Percentiles rank a stretch among this genome's conserved stretches.
phyloP scores from a whole-genome alignment of 2,329 filamentous ascomycete species.

The Pseudocercospora crystallina region DNA sequence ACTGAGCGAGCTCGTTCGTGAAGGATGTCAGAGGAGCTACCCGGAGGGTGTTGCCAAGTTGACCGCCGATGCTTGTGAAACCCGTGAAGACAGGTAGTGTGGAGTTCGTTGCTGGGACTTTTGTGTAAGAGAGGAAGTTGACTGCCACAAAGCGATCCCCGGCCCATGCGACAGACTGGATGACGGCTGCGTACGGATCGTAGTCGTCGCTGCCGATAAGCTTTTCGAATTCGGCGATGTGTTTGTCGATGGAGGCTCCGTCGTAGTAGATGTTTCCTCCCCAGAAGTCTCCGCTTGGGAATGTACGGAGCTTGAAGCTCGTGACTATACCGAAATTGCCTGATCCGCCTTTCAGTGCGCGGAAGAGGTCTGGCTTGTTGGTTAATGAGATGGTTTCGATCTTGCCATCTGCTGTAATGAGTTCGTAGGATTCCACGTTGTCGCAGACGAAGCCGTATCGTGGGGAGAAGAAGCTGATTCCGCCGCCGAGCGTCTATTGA shows the following conservation, averaged over 20 bases:
- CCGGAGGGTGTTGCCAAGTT: neutral
- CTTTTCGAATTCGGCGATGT: neutral
- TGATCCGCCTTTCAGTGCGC: conserved; percentile 23
- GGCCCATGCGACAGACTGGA: neutral
- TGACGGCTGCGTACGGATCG: conserved; percentile 36
- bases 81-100: too few species aligned
- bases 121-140: neutral
- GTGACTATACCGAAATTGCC: conserved; percentile 33
- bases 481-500: conserved; percentile 28
- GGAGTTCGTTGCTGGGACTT: too few species aligned
- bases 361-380: conserved; percentile 24
- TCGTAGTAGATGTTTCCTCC: conserved; percentile 1
- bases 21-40: conserved; percentile 5
- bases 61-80: too few species aligned
- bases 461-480: conserved; percentile 30
- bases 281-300: conserved; percentile 13
- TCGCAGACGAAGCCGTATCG: conserved; percentile 31
- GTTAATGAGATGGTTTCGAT: conserved; percentile 24
- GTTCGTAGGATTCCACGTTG: conserved; percentile 27
- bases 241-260: neutral
- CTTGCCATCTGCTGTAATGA: conserved; percentile 24
- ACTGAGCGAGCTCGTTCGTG: neutral
- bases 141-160: neutral
- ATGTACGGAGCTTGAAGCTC: conserved; percentile 22
- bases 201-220: conserved; percentile 40